Evolutionary conservation across 768 basidiomycete species (phyloP).

Genomic region (Lactarius hengduanensis): DNA sequence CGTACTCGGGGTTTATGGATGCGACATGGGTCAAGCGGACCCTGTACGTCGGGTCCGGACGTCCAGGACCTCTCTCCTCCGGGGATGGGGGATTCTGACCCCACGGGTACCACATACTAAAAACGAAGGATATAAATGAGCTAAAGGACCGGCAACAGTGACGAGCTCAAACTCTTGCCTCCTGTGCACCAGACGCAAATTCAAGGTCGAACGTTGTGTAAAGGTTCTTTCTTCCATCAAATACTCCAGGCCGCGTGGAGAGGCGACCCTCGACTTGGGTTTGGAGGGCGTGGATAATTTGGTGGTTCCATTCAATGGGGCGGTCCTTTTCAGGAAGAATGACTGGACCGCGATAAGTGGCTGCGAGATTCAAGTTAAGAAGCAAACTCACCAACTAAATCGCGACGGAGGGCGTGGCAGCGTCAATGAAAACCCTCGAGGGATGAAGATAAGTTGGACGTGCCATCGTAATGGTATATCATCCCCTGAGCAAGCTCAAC

Average conservation of each 20-base stretch:
- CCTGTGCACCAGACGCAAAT: conserved; percentile 48
- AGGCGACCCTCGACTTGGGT: conserved; percentile 51
- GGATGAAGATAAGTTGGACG: conserved; percentile 30
- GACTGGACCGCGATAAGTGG: conserved; percentile 44
- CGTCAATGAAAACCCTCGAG: background rate
- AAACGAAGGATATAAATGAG: conserved; percentile 10
- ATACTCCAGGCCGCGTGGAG: conserved; percentile 72
- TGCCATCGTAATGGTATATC: conserved; percentile 80
- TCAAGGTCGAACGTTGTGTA: conserved; percentile 62
- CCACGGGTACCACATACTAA: conserved; percentile 61
- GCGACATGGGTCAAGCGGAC: conserved; percentile 63
- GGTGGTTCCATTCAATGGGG: conserved; percentile 64
- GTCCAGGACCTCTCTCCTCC: conserved; percentile 34
- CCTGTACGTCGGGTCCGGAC: conserved; percentile 55
- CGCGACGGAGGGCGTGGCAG: background rate
- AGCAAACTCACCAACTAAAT: conserved; percentile 44
- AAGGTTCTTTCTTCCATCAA: conserved; percentile 77
- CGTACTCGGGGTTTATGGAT: conserved; percentile 81
- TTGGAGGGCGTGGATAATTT: conserved; percentile 65
- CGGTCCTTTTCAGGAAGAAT: conserved; percentile 59
- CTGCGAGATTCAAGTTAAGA: background rate
- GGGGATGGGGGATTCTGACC: conserved; percentile 23
- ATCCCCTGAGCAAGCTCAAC: conserved; percentile 57
- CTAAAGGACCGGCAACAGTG: background rate
- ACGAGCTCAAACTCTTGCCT: conserved; percentile 40